A percentile compares a stretch with the other conserved stretches of the same genome.
phyloP scores from a whole-genome alignment of 768 basidiomycete genomes.

The Agaricus subrufescens region DNA sequence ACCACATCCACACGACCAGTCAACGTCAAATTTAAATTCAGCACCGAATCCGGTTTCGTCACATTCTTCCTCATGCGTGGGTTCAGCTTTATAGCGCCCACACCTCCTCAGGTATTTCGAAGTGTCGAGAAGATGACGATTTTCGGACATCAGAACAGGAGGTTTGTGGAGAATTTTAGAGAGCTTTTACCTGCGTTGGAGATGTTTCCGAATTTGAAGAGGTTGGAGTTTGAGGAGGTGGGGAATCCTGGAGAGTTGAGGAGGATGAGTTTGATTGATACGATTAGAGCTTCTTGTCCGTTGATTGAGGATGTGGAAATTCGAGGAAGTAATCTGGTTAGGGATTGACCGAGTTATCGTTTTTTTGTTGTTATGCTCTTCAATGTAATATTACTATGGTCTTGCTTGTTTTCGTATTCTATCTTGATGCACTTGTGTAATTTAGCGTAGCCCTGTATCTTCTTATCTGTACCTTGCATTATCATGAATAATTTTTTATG shows the following conservation, averaged over 20 bases:
- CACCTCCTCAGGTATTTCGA: not conserved
- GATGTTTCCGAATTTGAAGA: not conserved
- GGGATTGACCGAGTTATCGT: too few relatives aligned
- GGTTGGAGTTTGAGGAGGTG: slow-evolving; percentile 1
- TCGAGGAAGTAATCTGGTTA: not conserved
- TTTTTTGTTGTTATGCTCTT: too few relatives aligned
- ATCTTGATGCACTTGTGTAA: too few relatives aligned
- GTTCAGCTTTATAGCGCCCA: not conserved
- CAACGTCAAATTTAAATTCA: slow-evolving; percentile 2
- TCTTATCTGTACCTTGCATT: too few relatives aligned
- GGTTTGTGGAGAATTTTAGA: not conserved
- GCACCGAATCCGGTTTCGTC: not conserved
- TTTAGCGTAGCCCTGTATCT: too few relatives aligned
- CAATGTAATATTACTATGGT: too few relatives aligned
- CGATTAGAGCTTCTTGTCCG: not conserved
- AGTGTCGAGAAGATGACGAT: not conserved
- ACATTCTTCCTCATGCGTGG: not conserved
- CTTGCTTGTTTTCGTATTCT: too few relatives aligned
- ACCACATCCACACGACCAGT: not conserved
- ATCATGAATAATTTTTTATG: too few relatives aligned
- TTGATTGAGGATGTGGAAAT: not conserved
- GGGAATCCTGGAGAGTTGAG: not conserved
- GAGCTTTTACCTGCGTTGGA: not conserved
- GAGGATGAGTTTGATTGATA: not conserved
- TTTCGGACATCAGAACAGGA: not conserved